phyloP scores from a whole-genome alignment of 768 basidiomycete species.

The Sutorius australiensis region DNA sequence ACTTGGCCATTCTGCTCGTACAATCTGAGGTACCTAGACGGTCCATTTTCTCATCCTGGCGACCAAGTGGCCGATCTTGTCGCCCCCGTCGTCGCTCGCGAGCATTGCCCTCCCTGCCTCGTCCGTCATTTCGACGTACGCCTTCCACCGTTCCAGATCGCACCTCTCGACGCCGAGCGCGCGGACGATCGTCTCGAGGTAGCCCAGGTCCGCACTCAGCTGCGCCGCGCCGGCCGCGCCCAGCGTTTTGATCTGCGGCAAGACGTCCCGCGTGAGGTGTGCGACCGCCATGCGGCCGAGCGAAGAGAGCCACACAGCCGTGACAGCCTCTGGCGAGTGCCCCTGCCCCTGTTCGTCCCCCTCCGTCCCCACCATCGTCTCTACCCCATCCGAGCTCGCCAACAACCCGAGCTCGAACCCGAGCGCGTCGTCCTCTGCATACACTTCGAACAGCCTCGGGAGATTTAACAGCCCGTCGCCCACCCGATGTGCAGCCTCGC shows the following conservation, averaged over 20 bases:
- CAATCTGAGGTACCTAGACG: slow-evolving; percentile 2
- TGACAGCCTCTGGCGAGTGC: slow-evolving; percentile 69
- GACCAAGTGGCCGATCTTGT: slow-evolving; percentile 17
- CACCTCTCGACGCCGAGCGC: slow-evolving; percentile 87
- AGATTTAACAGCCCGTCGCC: slow-evolving; percentile 94
- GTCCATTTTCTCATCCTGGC: slow-evolving; percentile 35
- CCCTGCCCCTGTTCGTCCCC: slow-evolving; percentile 30
- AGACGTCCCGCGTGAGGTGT: slow-evolving; percentile 62
- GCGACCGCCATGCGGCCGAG: slow-evolving; percentile 78
- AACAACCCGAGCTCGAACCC: slow-evolving; percentile 84
- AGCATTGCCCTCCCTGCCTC: slow-evolving; percentile 30
- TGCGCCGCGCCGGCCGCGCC: slow-evolving; percentile 72
- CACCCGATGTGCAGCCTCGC: slow-evolving; percentile 80
- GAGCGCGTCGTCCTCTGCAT: slow-evolving; percentile 87
- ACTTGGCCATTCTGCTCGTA: slow-evolving; percentile 7
- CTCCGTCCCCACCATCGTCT: slow-evolving; percentile 22
- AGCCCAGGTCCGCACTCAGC: slow-evolving; percentile 81
- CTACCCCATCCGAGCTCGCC: slow-evolving; percentile 56
- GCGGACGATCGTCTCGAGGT: slow-evolving; percentile 84
- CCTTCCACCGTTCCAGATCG: slow-evolving; percentile 78
- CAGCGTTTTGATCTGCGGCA: slow-evolving; percentile 69
- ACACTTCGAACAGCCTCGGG: slow-evolving; percentile 90
- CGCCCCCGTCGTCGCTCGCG: slow-evolving; percentile 17
- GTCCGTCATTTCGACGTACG: slow-evolving; percentile 60
- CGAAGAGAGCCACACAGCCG: slow-evolving; percentile 89